A percentile compares a stretch with the other conserved stretches of the same genome.
These are phyloP conservation scores for Hirsutella thompsonii DNA, from an alignment of 2,329 filamentous ascomycete species.

Conservation along the genomic window DNA sequence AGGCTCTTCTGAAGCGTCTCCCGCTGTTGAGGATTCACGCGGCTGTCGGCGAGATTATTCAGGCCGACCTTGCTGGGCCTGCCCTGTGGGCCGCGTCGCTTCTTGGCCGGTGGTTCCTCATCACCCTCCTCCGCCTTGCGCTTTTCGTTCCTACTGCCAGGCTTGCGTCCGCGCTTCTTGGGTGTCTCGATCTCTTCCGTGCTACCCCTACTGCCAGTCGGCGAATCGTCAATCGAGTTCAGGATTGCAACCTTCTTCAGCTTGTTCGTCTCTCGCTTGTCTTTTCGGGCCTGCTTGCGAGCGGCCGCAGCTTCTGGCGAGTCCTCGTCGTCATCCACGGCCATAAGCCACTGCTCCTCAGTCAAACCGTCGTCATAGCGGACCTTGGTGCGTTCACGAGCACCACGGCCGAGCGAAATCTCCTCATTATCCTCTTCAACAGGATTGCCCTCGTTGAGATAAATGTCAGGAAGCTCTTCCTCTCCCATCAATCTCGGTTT, in stretches of 20 bases:
- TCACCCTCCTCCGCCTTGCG: conserved; percentile 76
- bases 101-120: conserved; percentile 65
- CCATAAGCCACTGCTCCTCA: conserved; percentile 97
- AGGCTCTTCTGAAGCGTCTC: conserved; percentile 69
- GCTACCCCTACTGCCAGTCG: conserved; percentile 65
- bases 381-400: conserved; percentile 86
- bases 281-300: conserved; percentile 75
- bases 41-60: conserved; percentile 20
- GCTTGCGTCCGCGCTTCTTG: conserved; percentile 79
- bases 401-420: conserved; percentile 67
- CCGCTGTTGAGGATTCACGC: conserved; percentile 56
- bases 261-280: conserved; percentile 66
- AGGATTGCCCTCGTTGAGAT: conserved; percentile 74
- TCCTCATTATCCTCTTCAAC: conserved; percentile 70
- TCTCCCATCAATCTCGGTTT: conserved; percentile 76
- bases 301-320: conserved; percentile 85
- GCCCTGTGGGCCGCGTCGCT: conserved; percentile 58
- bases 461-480: conserved; percentile 84
- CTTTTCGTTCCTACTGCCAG: conserved; percentile 62
- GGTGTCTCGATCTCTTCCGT: conserved; percentile 66
- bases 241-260: conserved; percentile 37
- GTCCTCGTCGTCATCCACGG: conserved; percentile 94
- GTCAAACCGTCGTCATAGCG: conserved; percentile 95
- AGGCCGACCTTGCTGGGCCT: conserved; percentile 46
- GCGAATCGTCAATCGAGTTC: conserved; percentile 49